A percentile compares a stretch with the other conserved stretches of the same genome.
These are phyloP conservation scores for Neopestalotiopsis rosae DNA, from an alignment of 2,329 filamentous ascomycete species.

Conservation along the genomic window DNA sequence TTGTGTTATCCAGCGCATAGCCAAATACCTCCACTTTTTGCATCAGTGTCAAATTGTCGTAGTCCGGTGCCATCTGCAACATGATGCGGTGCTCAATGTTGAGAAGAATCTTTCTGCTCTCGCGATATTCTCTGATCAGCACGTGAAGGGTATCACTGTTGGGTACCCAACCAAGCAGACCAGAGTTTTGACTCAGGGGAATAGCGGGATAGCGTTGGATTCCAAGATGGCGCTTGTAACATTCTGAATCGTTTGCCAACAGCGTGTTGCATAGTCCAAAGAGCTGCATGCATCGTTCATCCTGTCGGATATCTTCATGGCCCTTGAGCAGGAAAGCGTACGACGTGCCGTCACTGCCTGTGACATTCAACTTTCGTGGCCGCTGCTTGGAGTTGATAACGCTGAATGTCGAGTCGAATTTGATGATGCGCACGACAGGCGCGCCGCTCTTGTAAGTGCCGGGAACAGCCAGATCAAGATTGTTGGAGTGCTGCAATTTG, in stretches of 20 bases:
- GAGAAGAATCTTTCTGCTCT: slow-evolving; percentile 94
- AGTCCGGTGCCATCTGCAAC: slow-evolving; percentile 99
- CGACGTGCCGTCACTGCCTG: slow-evolving; percentile 84
- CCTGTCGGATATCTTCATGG: slow-evolving; percentile 98
- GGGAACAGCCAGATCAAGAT: slow-evolving; percentile 93
- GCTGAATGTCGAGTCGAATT: slow-evolving; percentile 86
- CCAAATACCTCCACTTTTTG: slow-evolving; percentile 99
- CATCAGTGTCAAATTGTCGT: slow-evolving; percentile 98
- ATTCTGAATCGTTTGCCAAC: slow-evolving; percentile 90
- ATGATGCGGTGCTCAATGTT: slow-evolving; percentile 99
- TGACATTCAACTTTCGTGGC: slow-evolving; percentile 85
- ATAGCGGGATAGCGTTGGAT: slow-evolving; percentile 98
- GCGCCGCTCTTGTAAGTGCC: slow-evolving; percentile 85
- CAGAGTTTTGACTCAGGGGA: slow-evolving; percentile 93
- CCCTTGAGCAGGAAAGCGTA: slow-evolving; percentile 95
- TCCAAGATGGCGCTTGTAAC: slow-evolving; percentile 94
- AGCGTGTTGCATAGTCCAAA: slow-evolving; percentile 98
- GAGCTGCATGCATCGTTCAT: slow-evolving; percentile 99
- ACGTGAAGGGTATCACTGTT: slow-evolving; percentile 98
- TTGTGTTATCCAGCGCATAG: slow-evolving; percentile 98
- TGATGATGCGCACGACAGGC: slow-evolving; percentile 82
- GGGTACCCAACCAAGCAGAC: slow-evolving; percentile 93
- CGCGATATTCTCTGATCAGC: slow-evolving; percentile 95
- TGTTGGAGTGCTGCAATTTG: slow-evolving; percentile 81
- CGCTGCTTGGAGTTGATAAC: slow-evolving; percentile 98